These are phyloP conservation scores for Aspergillus sp. DNA, from an alignment of 2,329 filamentous ascomycete species.

Conservation along the genomic window DNA sequence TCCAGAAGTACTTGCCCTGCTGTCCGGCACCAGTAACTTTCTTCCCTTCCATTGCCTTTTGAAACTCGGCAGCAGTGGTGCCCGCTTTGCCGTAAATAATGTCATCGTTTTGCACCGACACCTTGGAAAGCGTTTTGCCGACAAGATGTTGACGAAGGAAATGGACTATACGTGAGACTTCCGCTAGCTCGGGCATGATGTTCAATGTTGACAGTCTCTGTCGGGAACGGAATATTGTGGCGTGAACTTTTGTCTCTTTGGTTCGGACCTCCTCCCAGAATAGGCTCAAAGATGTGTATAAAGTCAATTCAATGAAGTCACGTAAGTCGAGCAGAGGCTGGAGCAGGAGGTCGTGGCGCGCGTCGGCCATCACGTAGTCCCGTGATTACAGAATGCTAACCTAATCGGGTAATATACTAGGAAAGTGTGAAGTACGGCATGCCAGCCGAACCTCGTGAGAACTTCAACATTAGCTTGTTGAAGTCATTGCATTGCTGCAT, in stretches of 20 bases:
- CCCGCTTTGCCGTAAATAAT: slow-evolving; percentile 91
- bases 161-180: slow-evolving; percentile 82
- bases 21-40: slow-evolving; percentile 71
- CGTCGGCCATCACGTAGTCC: slow-evolving; percentile 30
- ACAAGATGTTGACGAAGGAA: slow-evolving; percentile 81
- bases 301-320: neutral
- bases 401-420: slow-evolving; percentile 9
- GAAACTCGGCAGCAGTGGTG: slow-evolving; percentile 73
- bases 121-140: slow-evolving; percentile 73
- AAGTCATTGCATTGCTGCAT: too few species aligned
- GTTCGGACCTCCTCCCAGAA: neutral
- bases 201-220: neutral
- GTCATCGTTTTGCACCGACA: slow-evolving; percentile 72
- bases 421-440: neutral
- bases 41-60: slow-evolving; percentile 72
- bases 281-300: neutral
- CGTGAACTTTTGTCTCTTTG: neutral
- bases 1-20: slow-evolving; percentile 97
- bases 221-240: neutral
- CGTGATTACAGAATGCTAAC: slow-evolving; percentile 22
- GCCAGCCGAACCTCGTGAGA: slow-evolving; percentile 7
- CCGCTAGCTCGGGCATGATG: slow-evolving; percentile 52
- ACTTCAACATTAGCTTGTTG: neutral
- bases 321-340: neutral
- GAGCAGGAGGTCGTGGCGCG: slow-evolving; percentile 10